Evolutionary conservation across 768 basidiomycete genomes (phyloP).

Genomic region (Mrakia blollopis): DNA sequence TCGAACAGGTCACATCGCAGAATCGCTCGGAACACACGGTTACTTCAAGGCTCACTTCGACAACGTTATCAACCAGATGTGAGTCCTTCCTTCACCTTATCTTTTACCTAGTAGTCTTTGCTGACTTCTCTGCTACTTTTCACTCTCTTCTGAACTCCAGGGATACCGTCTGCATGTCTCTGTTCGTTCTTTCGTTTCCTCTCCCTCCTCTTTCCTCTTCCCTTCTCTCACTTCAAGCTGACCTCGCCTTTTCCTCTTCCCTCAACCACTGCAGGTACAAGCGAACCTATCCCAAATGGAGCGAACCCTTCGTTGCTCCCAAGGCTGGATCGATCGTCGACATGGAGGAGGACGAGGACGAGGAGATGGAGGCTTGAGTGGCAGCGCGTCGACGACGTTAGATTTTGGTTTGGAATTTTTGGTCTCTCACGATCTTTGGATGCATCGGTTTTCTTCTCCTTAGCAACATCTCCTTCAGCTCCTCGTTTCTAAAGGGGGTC

Average conservation of each 20-base stretch:
- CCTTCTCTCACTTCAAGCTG: neutral
- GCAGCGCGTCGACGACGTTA: too few species aligned
- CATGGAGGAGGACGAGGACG: conserved; percentile 27
- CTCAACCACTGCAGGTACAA: conserved; percentile 57
- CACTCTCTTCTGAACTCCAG: conserved; percentile 48
- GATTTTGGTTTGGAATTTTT: too few species aligned
- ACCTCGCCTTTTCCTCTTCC: neutral
- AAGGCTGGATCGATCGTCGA: conserved; percentile 5
- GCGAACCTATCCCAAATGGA: conserved; percentile 77
- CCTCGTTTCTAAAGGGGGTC: too few species aligned
- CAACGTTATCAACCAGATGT: conserved; percentile 15
- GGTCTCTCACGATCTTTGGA: too few species aligned
- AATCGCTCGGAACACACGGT: conserved; percentile 92
- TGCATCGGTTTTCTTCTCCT: too few species aligned
- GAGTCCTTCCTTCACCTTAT: neutral
- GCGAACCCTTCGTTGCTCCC: conserved; percentile 12
- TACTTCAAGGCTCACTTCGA: conserved; percentile 90
- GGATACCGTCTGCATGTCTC: conserved; percentile 91
- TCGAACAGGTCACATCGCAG: conserved; percentile 71
- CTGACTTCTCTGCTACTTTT: neutral
- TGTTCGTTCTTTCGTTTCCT: conserved; percentile 44
- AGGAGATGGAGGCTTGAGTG: conserved; percentile 8
- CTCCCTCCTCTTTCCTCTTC: neutral
- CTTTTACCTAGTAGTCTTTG: conserved; percentile 70
- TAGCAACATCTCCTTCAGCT: too few species aligned